A percentile compares a stretch with the other conserved stretches of the same genome.
phyloP scores from a whole-genome alignment of 2,329 filamentous ascomycete species.

The Dothiorella sarmentorum region DNA sequence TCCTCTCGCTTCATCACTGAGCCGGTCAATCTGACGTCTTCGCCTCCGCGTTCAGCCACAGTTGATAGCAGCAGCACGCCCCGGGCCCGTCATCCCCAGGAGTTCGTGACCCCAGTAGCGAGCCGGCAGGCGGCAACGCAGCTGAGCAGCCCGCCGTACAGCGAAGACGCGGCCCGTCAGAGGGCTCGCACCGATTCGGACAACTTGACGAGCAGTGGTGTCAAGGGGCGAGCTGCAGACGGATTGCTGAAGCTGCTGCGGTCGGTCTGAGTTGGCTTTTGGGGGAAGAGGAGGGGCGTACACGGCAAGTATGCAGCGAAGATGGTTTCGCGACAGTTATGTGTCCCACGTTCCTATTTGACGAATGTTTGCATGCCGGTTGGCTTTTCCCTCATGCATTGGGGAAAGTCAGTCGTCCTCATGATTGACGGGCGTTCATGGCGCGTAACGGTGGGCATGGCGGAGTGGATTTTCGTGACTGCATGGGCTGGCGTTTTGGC shows the following conservation, averaged over 20 bases:
- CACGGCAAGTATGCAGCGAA: background rate
- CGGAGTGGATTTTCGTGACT: background rate
- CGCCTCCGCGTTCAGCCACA: background rate
- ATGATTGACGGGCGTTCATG: background rate
- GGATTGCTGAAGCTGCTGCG: slow-evolving; percentile 50
- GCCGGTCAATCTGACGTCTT: slow-evolving; percentile 11
- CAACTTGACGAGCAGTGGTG: slow-evolving; percentile 46
- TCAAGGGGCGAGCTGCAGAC: slow-evolving; percentile 51
- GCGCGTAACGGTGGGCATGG: background rate
- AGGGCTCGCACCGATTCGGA: slow-evolving; percentile 17
- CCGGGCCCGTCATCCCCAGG: slow-evolving; percentile 20
- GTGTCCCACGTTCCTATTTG: background rate
- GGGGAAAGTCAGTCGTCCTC: background rate
- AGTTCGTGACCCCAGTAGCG: slow-evolving; percentile 18
- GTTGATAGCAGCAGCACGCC: slow-evolving; percentile 21
- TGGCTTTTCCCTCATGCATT: background rate
- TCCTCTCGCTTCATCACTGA: slow-evolving; percentile 37
- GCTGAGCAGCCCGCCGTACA: slow-evolving; percentile 27
- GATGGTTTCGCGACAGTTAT: background rate
- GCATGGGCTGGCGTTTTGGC: slow-evolving; percentile 3
- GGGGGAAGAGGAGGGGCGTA: background rate
- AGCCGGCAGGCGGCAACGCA: slow-evolving; percentile 20
- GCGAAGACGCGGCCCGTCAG: slow-evolving; percentile 28
- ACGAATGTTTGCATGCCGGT: background rate
- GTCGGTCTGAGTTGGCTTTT: background rate